Evolutionary conservation across 176 grass and related monocot genomes (phyloP).

Genomic region (Cenchrus americanus): DNA sequence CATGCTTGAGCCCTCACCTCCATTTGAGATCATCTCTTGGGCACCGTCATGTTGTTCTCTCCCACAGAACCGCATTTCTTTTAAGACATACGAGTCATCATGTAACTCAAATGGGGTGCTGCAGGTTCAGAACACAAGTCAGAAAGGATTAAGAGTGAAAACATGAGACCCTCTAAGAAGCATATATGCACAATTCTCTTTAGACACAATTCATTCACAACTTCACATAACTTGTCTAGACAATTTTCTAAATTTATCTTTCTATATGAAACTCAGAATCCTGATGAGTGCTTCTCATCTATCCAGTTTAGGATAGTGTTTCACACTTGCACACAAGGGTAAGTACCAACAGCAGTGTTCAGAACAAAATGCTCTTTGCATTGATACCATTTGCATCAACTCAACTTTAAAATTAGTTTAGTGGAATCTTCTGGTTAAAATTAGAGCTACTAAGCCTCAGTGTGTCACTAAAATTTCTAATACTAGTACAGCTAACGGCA

Average conservation of each 20-base stretch:
- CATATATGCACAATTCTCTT: background rate
- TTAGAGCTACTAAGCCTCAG: background rate
- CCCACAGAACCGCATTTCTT: conserved; percentile 79
- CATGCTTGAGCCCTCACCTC: conserved; percentile 67
- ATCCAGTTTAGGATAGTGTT: conserved; percentile 6
- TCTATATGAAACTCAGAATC: conserved; percentile 2
- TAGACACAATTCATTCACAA: conserved; percentile 17
- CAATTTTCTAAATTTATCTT: background rate
- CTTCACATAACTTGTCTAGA: background rate
- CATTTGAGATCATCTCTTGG: conserved; percentile 49
- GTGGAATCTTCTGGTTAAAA: background rate
- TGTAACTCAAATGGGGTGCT: conserved; percentile 97
- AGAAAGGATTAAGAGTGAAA: background rate
- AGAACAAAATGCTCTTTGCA: conserved; percentile 15
- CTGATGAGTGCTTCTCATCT: conserved; percentile 6
- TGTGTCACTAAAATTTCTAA: background rate
- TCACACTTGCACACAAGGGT: background rate
- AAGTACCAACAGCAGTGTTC: background rate
- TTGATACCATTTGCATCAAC: background rate
- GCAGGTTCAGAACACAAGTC: conserved; percentile 40
- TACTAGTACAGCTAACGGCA: background rate
- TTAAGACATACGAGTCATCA: conserved; percentile 87
- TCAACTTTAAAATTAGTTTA: background rate
- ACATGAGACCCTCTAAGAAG: background rate
- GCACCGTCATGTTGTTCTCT: conserved; percentile 44